Conservation (phyloP, 2,329 filamentous ascomycete genomes). For the Pseudocercospora macadamiae region DNA sequence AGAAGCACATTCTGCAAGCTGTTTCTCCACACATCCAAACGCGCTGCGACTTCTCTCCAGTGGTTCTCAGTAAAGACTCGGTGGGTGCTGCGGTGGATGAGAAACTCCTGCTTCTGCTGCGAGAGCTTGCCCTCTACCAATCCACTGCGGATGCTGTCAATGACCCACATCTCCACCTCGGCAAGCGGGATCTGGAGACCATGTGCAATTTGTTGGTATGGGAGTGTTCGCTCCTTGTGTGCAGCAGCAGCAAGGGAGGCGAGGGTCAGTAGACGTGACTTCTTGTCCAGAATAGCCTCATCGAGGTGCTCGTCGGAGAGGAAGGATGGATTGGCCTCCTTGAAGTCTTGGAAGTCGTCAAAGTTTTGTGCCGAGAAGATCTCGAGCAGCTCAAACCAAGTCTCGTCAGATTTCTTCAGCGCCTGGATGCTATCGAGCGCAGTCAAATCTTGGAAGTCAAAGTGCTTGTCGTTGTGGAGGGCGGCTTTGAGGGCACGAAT, state of each 20-base stretch:
- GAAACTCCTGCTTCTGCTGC: slow-evolving; percentile 88
- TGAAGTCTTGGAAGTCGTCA: slow-evolving; percentile 94
- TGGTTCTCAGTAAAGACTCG: slow-evolving; percentile 97
- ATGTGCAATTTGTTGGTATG: slow-evolving; percentile 82
- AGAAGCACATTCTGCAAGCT: slow-evolving; percentile 77
- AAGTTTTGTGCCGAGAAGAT: slow-evolving; percentile 93
- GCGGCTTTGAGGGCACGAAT: slow-evolving; percentile 68
- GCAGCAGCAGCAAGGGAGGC: slow-evolving; percentile 84
- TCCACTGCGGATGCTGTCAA: slow-evolving; percentile 94
- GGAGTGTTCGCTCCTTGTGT: slow-evolving; percentile 76
- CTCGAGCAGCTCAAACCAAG: slow-evolving; percentile 89
- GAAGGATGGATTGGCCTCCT: slow-evolving; percentile 85
- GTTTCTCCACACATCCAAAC: slow-evolving; percentile 87
- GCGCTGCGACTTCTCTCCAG: slow-evolving; percentile 90
- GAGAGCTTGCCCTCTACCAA: slow-evolving; percentile 96
- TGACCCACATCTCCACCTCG: slow-evolving; percentile 97
- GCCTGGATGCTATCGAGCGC: slow-evolving; percentile 79
- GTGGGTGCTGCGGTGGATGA: slow-evolving; percentile 95
- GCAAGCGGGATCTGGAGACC: slow-evolving; percentile 79
- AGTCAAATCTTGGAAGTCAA: slow-evolving; percentile 73
- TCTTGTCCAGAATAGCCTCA: slow-evolving; percentile 76
- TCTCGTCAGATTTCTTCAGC: slow-evolving; percentile 78
- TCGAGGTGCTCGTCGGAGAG: slow-evolving; percentile 75
- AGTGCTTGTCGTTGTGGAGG: slow-evolving; percentile 67
- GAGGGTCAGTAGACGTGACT: slow-evolving; percentile 95